These are phyloP conservation scores for Cyberlindnera sargentensis DNA, from an alignment of 805 yeast genomes.

Conservation along the genomic window DNA sequence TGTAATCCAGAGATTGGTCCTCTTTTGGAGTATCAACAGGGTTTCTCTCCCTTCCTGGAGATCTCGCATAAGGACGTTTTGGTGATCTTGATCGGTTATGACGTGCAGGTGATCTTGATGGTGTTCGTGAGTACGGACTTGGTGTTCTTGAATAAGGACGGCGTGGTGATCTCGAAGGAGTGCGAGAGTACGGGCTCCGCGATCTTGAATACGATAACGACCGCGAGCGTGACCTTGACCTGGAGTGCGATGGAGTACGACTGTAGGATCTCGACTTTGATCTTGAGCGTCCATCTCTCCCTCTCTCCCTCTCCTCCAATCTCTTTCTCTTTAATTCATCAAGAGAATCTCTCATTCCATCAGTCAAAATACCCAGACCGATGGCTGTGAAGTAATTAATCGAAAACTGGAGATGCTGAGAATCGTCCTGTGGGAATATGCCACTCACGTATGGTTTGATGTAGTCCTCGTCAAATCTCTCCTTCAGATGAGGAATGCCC, in stretches of 20 bases:
- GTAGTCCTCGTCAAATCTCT: constrained; percentile 45
- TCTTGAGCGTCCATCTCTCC: constrained; percentile 18
- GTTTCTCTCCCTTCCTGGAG: constrained; percentile 1
- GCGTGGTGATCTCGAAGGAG: constrained; percentile 20
- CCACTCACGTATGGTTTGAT: constrained; percentile 44
- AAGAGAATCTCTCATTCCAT: constrained; percentile 61
- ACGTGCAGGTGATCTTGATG: constrained; percentile 17
- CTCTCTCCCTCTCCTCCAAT: constrained; percentile 17
- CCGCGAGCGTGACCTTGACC: constrained; percentile 14
- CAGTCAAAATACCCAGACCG: constrained; percentile 79
- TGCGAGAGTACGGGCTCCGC: constrained; percentile 1
- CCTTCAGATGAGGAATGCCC: constrained; percentile 48
- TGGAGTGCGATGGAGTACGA: constrained; percentile 13
- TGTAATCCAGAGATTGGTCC: neutral
- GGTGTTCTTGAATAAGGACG: constrained; percentile 13
- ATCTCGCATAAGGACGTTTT: neutral
- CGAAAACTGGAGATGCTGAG: constrained; percentile 60
- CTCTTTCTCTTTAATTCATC: constrained; percentile 19
- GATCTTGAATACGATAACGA: constrained; percentile 19
- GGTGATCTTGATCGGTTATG: constrained; percentile 3
- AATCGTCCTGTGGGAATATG: constrained; percentile 53
- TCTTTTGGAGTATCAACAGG: too few species aligned
- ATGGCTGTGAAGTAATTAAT: constrained; percentile 92
- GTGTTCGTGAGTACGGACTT: constrained; percentile 17
- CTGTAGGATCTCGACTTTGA: constrained; percentile 15